These are phyloP conservation scores for Helianthus tuberosus DNA, from an alignment of 129 eudicot genomes.

Conservation along the genomic window DNA sequence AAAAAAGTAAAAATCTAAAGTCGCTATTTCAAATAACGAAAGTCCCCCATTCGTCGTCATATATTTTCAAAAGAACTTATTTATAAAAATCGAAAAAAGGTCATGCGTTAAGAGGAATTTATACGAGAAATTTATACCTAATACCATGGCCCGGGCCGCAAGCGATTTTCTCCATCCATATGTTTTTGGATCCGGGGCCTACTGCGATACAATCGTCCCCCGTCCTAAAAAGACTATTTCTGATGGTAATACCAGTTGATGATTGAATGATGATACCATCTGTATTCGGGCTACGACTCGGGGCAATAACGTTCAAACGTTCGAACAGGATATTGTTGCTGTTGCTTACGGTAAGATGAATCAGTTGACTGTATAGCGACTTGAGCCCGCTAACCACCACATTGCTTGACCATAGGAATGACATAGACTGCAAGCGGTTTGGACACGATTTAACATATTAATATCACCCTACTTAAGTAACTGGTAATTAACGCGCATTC, in stretches of 20 bases:
- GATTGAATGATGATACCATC: conserved; percentile 68
- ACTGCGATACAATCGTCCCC: conserved; percentile 80
- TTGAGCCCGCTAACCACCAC: conserved; percentile 57
- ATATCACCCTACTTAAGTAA: not conserved
- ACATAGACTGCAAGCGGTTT: conserved; percentile 56
- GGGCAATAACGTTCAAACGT: conserved; percentile 52
- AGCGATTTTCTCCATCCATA: conserved; percentile 63
- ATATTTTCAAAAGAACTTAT: too few relatives aligned
- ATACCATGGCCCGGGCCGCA: conserved; percentile 91
- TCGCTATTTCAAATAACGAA: too few relatives aligned
- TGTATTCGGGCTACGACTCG: conserved; percentile 74
- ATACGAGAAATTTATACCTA: conserved; percentile 60
- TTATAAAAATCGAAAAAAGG: not conserved
- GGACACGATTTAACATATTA: not conserved
- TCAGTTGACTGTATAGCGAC: conserved; percentile 56
- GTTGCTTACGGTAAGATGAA: conserved; percentile 57
- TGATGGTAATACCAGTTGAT: conserved; percentile 65
- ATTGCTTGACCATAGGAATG: conserved; percentile 64
- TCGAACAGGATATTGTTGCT: conserved; percentile 54
- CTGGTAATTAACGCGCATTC: not conserved
- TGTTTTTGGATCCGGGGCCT: conserved; percentile 67
- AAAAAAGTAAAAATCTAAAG: too few relatives aligned
- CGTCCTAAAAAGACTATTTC: conserved; percentile 38
- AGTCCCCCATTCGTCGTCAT: too few relatives aligned
- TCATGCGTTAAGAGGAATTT: not conserved